phyloP scores from a whole-genome alignment of 2,329 filamentous ascomycete species.

The Helminthosporium solani region DNA sequence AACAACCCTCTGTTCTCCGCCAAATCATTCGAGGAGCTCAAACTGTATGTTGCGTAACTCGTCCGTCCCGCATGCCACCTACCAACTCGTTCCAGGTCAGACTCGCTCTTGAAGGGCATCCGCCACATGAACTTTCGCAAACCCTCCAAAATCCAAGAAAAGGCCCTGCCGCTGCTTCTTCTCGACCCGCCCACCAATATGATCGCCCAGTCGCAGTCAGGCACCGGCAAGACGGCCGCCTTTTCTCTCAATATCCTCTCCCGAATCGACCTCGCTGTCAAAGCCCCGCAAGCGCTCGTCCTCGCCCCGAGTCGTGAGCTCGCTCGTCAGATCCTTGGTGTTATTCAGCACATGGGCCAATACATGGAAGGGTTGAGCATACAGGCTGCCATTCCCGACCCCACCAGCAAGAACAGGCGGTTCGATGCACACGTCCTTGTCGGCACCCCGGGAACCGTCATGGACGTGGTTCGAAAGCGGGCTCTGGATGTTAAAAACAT shows the following conservation, averaged over 20 bases:
- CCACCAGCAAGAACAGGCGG: constrained; percentile 65
- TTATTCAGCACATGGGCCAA: constrained; percentile 79
- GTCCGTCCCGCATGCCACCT: too few species aligned
- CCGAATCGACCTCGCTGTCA: constrained; percentile 72
- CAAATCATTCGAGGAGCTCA: constrained; percentile 79
- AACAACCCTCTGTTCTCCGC: constrained; percentile 86
- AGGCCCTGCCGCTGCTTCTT: constrained; percentile 85
- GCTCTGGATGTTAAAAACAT: constrained; percentile 71
- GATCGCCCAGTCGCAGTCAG: constrained; percentile 98
- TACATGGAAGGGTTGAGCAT: constrained; percentile 76
- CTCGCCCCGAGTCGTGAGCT: constrained; percentile 93
- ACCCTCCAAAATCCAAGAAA: constrained; percentile 97
- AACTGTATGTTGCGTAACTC: too few species aligned
- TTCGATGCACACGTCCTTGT: constrained; percentile 80
- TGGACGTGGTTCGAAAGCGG: constrained; percentile 77
- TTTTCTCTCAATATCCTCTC: constrained; percentile 91
- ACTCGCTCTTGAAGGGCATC: constrained; percentile 60
- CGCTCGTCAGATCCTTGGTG: constrained; percentile 88
- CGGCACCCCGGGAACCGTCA: constrained; percentile 85
- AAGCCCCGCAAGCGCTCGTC: constrained; percentile 79
- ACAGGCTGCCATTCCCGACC: constrained; percentile 79
- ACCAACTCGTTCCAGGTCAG: too few species aligned
- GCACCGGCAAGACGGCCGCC: constrained; percentile 95
- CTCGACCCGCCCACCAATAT: constrained; percentile 85
- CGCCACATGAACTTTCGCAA: constrained; percentile 88